These are phyloP conservation scores for Fraxinus cuspidata DNA, from an alignment of 257 asterid species.

Conservation along the genomic window DNA sequence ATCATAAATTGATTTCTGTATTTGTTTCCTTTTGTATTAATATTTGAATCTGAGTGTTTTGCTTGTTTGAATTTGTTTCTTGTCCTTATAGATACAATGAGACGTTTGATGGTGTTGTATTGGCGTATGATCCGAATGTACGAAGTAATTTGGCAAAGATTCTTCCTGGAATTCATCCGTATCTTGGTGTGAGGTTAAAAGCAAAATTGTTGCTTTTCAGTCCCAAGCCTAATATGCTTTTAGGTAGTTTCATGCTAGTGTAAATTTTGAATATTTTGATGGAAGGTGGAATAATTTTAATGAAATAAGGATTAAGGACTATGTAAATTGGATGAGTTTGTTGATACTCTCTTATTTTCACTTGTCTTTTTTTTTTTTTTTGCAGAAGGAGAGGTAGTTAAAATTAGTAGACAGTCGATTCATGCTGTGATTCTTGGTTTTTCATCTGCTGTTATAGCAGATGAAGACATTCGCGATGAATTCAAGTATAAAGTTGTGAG, in stretches of 20 bases:
- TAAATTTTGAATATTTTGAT: neutral
- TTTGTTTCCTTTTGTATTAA: neutral
- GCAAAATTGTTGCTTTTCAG: constrained; percentile 63
- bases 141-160: constrained; percentile 52
- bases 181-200: constrained; percentile 55
- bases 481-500: constrained; percentile 65
- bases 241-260: constrained; percentile 42
- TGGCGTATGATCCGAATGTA: constrained; percentile 66
- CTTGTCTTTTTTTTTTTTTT: constrained; percentile 11
- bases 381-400: constrained; percentile 86
- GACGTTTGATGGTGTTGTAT: constrained; percentile 72
- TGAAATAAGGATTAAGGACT: neutral
- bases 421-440: constrained; percentile 79
- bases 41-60: neutral
- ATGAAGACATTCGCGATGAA: constrained; percentile 65
- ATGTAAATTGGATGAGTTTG: neutral
- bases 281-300: neutral
- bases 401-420: constrained; percentile 55
- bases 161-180: constrained; percentile 68
- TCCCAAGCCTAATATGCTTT: constrained; percentile 65
- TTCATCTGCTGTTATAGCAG: constrained; percentile 58
- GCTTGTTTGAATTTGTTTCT: neutral
- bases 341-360: neutral
- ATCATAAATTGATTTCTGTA: neutral
- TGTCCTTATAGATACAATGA: constrained; percentile 58